Evolutionary conservation across 768 basidiomycete genomes (phyloP), one percentile per base, ranked within the genome.

Genomic region (Hysterangium stoloniferum): DNA sequence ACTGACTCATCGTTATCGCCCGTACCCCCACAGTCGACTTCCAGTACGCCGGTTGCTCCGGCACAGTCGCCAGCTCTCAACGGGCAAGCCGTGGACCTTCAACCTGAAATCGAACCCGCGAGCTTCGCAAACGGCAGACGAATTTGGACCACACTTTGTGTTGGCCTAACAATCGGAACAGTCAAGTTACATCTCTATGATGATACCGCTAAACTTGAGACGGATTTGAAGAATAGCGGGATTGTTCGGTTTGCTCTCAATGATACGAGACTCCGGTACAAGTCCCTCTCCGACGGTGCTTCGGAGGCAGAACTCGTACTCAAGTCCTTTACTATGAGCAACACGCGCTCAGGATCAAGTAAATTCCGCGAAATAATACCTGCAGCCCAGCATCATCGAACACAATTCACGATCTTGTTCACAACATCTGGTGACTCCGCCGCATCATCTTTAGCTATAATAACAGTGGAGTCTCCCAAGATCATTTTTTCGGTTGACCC

Each of bases 291-390:
- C 17, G 80, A 94, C 63, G 84, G 87, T 17, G 78, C 89, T n/a
- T 73, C 78, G 53, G 91, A 96, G 64, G 83, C 86, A 2, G 93
- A 96, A 65, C 68, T 97, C 42, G 74, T 92, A 24, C 66, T 97
- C n/a, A 80, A 82, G 58, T 94, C 95, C 0, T 84, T 98, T 61
- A 91, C 91, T 1, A 84, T 97, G 74, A 82, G 77, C 64, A 94
- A 95, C 62, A 97, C 84, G 2, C 75, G 84, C 46, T 78, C 87
- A 0, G 89, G 90, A 6, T 71, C 72, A 41, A 86, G 90, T 22
- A 84, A 78, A 59, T 97, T 93, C 71, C 79, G 93, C 35, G 94
- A 98, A 64, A 93, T 99, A 51, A 88, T 99, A 54, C 95, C 96
- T 11, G 84, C 92, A 4, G 86, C 90, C 12, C 78, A 82, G 51